Base-by-base conservation (phyloP, 768 basidiomycete species). In the Aureoboletus auriporus region DNA sequence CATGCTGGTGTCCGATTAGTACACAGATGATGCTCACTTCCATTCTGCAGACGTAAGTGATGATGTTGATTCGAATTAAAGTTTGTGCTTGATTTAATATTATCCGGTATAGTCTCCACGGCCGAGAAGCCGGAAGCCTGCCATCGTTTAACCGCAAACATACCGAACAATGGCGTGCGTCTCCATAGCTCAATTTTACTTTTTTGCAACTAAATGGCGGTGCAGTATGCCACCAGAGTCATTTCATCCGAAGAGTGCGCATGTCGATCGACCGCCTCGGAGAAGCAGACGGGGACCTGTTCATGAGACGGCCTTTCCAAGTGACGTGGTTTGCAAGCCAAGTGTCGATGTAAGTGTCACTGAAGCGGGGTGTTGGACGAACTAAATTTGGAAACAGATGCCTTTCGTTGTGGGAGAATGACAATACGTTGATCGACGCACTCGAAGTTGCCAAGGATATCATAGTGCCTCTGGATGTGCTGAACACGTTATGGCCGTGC, bases 141-240 rank as follows among this genome's bases (percentile, higher is more conserved):
- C 81, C 80, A 20, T 71, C 80, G 30, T 84, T 86, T 71, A 86
- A 79, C 50, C 79, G 80, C 6, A 79, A 80, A 56, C 84, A 88
- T 50, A 82, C 83, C 0, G 80, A 85, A 55, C 84, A 89, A 57
- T 90, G 88, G 88, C 71, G 88, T 90, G 66, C 64, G 86, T 81
- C 26, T 45, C 12, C 12, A 10, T 6, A 7, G 13, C 33, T 13
- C 34, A 17, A 27, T 10, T 35, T 49, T 36, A 20, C 27, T 30
- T 30, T 14, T 51, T 26, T 41, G 42, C 47, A 13, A 37, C 31
- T 50, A 47, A 46, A 49, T 44, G 31, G 14, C 42, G 23, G 34
- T 35, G 20, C 54, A 89, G 86, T 89, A 11, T 77, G 73, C 52
- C 83, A 89, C 57, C 85, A 88, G 56, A 76, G 75, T 27, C 79